phyloP scores from a whole-genome alignment of 495 filamentous ascomycete genomes.

The Hypoxylon trugodes region DNA sequence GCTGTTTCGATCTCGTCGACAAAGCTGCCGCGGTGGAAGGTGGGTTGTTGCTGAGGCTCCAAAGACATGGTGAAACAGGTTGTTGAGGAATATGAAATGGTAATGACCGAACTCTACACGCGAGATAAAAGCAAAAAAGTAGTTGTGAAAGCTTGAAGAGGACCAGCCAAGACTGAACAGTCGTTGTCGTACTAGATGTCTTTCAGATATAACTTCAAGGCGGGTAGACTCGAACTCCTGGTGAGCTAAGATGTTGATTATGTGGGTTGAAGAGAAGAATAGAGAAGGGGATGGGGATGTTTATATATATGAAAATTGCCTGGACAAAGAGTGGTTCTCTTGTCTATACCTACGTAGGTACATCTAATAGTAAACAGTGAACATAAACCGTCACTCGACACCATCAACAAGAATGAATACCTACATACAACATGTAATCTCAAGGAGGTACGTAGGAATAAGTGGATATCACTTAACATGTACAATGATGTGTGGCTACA shows the following conservation, averaged over 20 bases:
- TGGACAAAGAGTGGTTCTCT: conserved; percentile 22
- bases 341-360: not conserved
- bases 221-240: conserved; percentile 11
- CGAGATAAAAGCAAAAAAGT: conserved; percentile 38
- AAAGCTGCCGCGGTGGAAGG: conserved; percentile 45
- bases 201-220: conserved; percentile 13
- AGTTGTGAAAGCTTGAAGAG: not conserved
- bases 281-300: conserved; percentile 16
- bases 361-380: conserved; percentile 12
- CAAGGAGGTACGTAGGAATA: conserved; percentile 23
- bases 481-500: conserved; percentile 44
- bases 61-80: conserved; percentile 40
- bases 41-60: conserved; percentile 36
- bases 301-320: conserved; percentile 36
- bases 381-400: conserved; percentile 17
- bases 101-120: conserved; percentile 49
- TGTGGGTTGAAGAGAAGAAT: conserved; percentile 3
- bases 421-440: conserved; percentile 11
- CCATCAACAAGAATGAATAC: conserved; percentile 5
- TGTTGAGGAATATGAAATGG: conserved; percentile 13
- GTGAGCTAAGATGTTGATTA: conserved; percentile 14
- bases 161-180: conserved; percentile 16
- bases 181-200: conserved; percentile 6
- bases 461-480: conserved; percentile 35
- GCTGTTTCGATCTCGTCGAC: conserved; percentile 44